Evolutionary conservation across 1,139 yeast genomes (phyloP).

Genomic region (Debaryomycetaceae sp.): DNA sequence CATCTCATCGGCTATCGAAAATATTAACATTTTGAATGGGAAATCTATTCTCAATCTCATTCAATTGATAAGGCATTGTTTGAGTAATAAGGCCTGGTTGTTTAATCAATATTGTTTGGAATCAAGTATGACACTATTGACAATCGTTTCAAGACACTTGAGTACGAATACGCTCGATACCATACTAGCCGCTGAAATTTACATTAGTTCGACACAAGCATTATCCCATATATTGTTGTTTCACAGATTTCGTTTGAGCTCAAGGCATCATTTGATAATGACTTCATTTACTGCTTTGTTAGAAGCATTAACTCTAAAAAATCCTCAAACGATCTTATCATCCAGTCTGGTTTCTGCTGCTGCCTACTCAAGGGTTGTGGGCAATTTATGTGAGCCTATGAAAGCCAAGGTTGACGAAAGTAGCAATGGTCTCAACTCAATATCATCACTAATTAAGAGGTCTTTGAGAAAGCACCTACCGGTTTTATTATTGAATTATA

Average conservation of each 20-base stretch:
- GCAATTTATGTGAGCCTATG: slow-evolving; percentile 71
- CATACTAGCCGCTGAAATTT: slow-evolving; percentile 18
- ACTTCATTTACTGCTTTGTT: slow-evolving; percentile 47
- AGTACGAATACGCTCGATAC: slow-evolving; percentile 2
- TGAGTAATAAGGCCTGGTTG: slow-evolving; percentile 53
- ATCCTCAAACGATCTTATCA: slow-evolving; percentile 9
- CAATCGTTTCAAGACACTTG: slow-evolving; percentile 17
- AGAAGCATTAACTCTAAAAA: slow-evolving; percentile 35
- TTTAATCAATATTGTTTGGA: slow-evolving; percentile 72
- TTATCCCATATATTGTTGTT: slow-evolving; percentile 56
- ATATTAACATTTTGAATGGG: slow-evolving; percentile 2
- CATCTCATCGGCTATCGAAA: slow-evolving; percentile 2
- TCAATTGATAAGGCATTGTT: slow-evolving; percentile 28
- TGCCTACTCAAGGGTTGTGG: slow-evolving; percentile 55
- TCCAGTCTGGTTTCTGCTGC: slow-evolving; percentile 27
- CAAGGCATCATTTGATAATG: slow-evolving; percentile 68
- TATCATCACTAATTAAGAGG: slow-evolving; percentile 52
- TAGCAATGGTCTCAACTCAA: slow-evolving; percentile 47
- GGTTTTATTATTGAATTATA: slow-evolving; percentile 54
- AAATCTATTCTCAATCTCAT: slow-evolving; percentile 8
- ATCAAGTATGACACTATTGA: slow-evolving; percentile 35
- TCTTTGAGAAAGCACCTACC: slow-evolving; percentile 63
- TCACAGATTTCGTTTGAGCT: slow-evolving; percentile 66
- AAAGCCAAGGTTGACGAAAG: slow-evolving; percentile 16
- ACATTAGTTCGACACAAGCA: slow-evolving; percentile 36